Evolutionary conservation across 2,329 filamentous ascomycete genomes (phyloP).

Genomic region (Fusarium chlamydosporum): DNA sequence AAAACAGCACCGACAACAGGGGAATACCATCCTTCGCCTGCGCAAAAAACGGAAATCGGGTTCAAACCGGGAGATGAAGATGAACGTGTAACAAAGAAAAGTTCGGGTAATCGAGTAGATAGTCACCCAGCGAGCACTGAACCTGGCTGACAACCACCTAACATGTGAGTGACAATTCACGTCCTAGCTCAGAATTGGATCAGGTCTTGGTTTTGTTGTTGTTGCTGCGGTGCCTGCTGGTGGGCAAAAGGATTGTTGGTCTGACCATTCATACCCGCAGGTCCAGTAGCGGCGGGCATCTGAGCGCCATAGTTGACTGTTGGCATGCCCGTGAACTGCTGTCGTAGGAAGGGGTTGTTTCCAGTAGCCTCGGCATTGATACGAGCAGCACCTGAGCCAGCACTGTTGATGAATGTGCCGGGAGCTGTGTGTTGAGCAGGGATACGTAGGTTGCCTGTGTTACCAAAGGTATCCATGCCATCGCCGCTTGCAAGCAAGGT

Average conservation of each 20-base stretch:
- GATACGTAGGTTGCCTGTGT: constrained; percentile 95
- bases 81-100: constrained; percentile 41
- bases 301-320: constrained; percentile 67
- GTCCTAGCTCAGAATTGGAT: constrained; percentile 69
- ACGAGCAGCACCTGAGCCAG: constrained; percentile 81
- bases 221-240: constrained; percentile 60
- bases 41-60: constrained; percentile 48
- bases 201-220: constrained; percentile 68
- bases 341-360: constrained; percentile 90
- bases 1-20: constrained; percentile 48
- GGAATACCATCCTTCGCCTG: constrained; percentile 52
- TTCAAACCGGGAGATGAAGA: constrained; percentile 41
- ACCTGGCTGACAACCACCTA: constrained; percentile 6
- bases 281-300: constrained; percentile 69
- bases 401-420: constrained; percentile 96
- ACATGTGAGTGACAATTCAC: constrained; percentile 13
- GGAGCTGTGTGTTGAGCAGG: constrained; percentile 97
- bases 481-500: constrained; percentile 88
- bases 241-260: constrained; percentile 72
- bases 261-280: constrained; percentile 68
- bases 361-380: constrained; percentile 80
- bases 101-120: constrained; percentile 27
- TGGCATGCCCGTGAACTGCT: constrained; percentile 85
- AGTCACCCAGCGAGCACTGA: constrained; percentile 14
- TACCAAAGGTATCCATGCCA: constrained; percentile 96